Conservation (phyloP, 73 alveolate species). For the Tetrahymena borealis region DNA sequence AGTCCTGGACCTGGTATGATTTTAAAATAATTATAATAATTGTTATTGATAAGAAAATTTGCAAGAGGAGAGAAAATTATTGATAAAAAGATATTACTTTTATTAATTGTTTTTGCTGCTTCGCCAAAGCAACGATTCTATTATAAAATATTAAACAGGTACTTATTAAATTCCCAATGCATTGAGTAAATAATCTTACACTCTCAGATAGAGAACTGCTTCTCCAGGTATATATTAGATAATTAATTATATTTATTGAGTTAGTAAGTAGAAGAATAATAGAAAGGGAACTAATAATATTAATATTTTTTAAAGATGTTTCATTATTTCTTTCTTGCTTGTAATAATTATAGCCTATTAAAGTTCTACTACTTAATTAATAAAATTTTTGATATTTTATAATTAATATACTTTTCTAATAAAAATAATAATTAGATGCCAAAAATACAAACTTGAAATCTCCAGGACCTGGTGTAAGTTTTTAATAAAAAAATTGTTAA, state of each 20-base stretch:
- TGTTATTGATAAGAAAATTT: too few species aligned
- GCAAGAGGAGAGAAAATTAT: too few species aligned
- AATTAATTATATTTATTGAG: not conserved
- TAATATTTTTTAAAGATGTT: too few species aligned
- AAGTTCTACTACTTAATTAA: not conserved
- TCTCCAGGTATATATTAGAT: too few species aligned
- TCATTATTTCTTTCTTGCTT: not conserved
- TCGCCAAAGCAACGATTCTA: too few species aligned
- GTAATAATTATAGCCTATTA: not conserved
- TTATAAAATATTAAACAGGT: not conserved
- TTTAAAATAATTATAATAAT: too few species aligned
- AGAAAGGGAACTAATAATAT: too few species aligned
- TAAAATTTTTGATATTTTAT: not conserved
- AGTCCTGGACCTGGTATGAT: not conserved
- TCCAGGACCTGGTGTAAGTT: not conserved
- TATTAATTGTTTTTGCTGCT: too few species aligned
- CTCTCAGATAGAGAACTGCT: not conserved
- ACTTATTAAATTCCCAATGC: not conserved
- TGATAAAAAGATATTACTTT: too few species aligned
- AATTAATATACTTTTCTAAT: too few species aligned
- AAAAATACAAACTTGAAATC: not conserved
- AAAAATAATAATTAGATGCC: not conserved
- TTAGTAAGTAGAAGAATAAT: too few species aligned
- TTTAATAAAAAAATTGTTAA: not conserved
- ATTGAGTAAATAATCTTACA: not conserved